These are phyloP conservation scores for Rhynchospora tenuis DNA, from an alignment of 176 grass and related monocot genomes.

Conservation along the genomic window DNA sequence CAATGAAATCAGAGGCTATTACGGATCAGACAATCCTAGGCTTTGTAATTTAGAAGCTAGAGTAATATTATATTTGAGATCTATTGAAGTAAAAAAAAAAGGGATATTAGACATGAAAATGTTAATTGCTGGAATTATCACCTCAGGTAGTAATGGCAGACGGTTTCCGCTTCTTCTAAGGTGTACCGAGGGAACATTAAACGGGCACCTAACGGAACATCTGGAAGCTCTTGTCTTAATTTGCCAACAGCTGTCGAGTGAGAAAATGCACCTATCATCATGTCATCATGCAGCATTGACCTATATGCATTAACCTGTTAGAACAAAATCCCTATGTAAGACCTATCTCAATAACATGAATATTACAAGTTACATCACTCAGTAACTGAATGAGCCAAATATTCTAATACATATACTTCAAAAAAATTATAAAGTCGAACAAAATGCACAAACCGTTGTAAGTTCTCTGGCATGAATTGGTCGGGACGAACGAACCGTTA, in stretches of 20 bases:
- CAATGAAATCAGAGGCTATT: not conserved
- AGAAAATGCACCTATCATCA: slow-evolving; percentile 97
- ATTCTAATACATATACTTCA: not conserved
- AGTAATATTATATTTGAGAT: not conserved
- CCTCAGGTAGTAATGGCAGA: slow-evolving; percentile 96
- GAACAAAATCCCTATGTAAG: slow-evolving; percentile 20
- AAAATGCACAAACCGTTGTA: slow-evolving; percentile 53
- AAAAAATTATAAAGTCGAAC: slow-evolving; percentile 1
- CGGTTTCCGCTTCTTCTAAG: slow-evolving; percentile 74
- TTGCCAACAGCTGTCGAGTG: slow-evolving; percentile 96
- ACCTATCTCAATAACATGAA: slow-evolving; percentile 6
- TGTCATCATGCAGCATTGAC: slow-evolving; percentile 82
- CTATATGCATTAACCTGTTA: slow-evolving; percentile 80
- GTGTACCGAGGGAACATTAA: slow-evolving; percentile 75
- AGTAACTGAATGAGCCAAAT: not conserved
- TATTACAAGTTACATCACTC: slow-evolving; percentile 3
- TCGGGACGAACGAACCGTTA: slow-evolving; percentile 65
- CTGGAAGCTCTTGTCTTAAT: slow-evolving; percentile 73
- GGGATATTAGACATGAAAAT: not conserved
- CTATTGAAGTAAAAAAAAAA: not conserved
- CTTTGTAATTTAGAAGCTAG: not conserved
- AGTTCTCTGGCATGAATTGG: slow-evolving; percentile 87
- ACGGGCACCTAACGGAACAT: slow-evolving; percentile 66
- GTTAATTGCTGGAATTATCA: slow-evolving; percentile 18
- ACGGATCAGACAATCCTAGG: not conserved